These are phyloP conservation scores for Persicaria maculosa DNA, from an alignment of 148 eudicot species.

Conservation along the genomic window DNA sequence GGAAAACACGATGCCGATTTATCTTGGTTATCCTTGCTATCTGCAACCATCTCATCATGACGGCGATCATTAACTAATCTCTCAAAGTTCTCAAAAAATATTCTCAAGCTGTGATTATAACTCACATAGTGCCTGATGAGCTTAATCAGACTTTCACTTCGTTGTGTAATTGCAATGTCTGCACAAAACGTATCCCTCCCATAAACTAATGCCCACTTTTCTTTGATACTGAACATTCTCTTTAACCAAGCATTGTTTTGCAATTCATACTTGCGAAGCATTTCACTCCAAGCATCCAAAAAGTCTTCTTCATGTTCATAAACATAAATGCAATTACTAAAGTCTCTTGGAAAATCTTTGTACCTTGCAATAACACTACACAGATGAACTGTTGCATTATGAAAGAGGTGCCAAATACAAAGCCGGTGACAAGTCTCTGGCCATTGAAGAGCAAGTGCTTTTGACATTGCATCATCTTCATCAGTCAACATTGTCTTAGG, in stretches of 20 bases:
- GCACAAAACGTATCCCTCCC: constrained; percentile 61
- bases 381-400: constrained; percentile 60
- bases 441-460: constrained; percentile 45
- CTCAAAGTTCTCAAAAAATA: constrained; percentile 77
- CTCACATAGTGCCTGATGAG: constrained; percentile 61
- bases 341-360: constrained; percentile 1
- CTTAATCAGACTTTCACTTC: constrained; percentile 35
- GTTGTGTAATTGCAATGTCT: constrained; percentile 50
- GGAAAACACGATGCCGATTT: constrained; percentile 46
- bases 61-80: constrained; percentile 54
- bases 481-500: constrained; percentile 73
- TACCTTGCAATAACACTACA: constrained; percentile 51
- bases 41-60: constrained; percentile 62
- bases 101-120: constrained; percentile 69
- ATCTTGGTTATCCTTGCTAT: constrained; percentile 49
- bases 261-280: constrained; percentile 59
- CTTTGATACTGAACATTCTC: constrained; percentile 36
- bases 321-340: background rate
- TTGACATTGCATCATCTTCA: constrained; percentile 43
- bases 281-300: constrained; percentile 49
- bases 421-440: constrained; percentile 61
- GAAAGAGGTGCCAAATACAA: constrained; percentile 53
- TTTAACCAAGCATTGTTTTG: constrained; percentile 45
- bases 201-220: constrained; percentile 59
- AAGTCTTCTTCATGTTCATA: constrained; percentile 32